phyloP scores from a whole-genome alignment of 441 rosid species.

The Adansonia grandidieri region DNA sequence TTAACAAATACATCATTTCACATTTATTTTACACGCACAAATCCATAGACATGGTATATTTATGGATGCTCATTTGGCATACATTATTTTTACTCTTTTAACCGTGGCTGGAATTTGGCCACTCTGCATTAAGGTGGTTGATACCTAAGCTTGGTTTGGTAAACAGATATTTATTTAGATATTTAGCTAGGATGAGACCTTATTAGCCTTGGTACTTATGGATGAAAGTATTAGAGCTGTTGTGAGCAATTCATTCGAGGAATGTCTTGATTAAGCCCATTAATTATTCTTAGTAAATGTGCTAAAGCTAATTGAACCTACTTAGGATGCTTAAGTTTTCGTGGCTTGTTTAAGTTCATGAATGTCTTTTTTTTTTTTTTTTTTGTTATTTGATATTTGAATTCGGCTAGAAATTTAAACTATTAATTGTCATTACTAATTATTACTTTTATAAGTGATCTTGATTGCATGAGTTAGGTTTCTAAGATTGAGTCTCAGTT shows the following conservation, averaged over 20 bases:
- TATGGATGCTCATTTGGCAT: not conserved
- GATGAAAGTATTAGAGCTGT: not conserved
- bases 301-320: conserved; percentile 9
- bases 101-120: not conserved
- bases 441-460: not conserved
- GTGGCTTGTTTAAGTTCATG: not conserved
- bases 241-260: not conserved
- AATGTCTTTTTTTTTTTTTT: not conserved
- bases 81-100: not conserved
- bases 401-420: not conserved
- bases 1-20: not conserved
- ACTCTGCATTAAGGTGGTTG: not conserved
- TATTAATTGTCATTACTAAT: conserved; percentile 6
- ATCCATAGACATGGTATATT: not conserved
- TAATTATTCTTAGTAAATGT: not conserved
- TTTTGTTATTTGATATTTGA: not conserved
- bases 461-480: not conserved
- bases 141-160: not conserved
- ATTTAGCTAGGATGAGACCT: not conserved
- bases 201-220: not conserved
- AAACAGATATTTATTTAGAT: not conserved
- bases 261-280: not conserved
- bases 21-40: not conserved
- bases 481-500: not conserved
- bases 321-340: not conserved